A percentile compares a stretch with the other conserved stretches of the same genome.
These are phyloP conservation scores for Raddia distichophylla DNA, from an alignment of 176 grass and related monocot species.

Conservation along the genomic window DNA sequence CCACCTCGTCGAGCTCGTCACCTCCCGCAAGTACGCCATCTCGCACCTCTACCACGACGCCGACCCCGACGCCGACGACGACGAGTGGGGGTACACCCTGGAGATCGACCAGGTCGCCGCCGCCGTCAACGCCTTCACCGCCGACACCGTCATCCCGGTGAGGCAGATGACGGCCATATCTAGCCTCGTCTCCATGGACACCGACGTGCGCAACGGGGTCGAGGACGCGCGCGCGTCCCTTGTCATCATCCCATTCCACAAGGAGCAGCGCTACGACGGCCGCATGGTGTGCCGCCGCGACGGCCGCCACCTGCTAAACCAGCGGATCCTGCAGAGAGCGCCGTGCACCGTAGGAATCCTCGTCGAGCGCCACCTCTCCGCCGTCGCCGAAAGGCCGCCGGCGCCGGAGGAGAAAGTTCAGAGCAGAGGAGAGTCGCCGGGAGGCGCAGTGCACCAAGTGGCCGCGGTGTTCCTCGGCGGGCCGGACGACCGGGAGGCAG, in stretches of 20 bases:
- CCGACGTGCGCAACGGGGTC: slow-evolving; percentile 58
- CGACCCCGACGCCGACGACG: not conserved
- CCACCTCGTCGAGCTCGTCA: slow-evolving; percentile 69
- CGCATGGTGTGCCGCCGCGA: slow-evolving; percentile 60
- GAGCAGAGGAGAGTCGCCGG: not conserved
- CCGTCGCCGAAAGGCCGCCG: not conserved
- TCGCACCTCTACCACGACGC: slow-evolving; percentile 53
- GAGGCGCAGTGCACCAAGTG: slow-evolving; percentile 21
- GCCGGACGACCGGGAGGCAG: slow-evolving; percentile 65
- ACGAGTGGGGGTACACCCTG: slow-evolving; percentile 48
- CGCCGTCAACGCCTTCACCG: slow-evolving; percentile 42
- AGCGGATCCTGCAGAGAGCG: slow-evolving; percentile 44
- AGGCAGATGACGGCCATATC: slow-evolving; percentile 60
- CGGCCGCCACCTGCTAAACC: slow-evolving; percentile 49
- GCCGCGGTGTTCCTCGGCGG: slow-evolving; percentile 70
- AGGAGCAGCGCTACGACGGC: slow-evolving; percentile 70
- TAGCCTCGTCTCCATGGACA: slow-evolving; percentile 55
- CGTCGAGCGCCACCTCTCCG: slow-evolving; percentile 50
- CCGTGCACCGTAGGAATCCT: slow-evolving; percentile 75
- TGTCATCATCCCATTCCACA: slow-evolving; percentile 66
- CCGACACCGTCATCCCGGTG: slow-evolving; percentile 33
- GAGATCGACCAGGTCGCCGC: slow-evolving; percentile 52
- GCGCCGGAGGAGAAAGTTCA: not conserved
- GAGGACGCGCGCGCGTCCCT: slow-evolving; percentile 65
- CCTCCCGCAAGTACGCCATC: slow-evolving; percentile 58